Conservation (phyloP, 2,329 filamentous ascomycete species). For the Zelopaecilomyces penicillatus region DNA sequence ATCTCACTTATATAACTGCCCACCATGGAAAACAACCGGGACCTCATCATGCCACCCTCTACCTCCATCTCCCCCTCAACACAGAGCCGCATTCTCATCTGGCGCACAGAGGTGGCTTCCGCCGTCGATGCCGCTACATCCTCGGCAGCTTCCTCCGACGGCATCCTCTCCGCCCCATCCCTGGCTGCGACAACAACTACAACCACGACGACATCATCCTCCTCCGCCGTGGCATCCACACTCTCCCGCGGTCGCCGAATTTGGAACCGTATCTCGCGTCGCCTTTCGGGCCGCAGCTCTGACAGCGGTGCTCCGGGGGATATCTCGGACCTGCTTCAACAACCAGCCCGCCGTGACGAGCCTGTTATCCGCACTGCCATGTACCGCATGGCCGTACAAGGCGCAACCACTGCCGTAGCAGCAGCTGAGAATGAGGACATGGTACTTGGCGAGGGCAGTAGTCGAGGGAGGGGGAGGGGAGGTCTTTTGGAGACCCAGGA, state of each 20-base stretch:
- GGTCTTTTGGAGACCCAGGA: slow-evolving; percentile 28
- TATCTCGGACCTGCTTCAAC: too few relatives aligned
- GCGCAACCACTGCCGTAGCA: slow-evolving; percentile 11
- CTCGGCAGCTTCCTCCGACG: slow-evolving; percentile 21
- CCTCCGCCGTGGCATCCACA: slow-evolving; percentile 17
- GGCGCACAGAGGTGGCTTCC: slow-evolving; percentile 40
- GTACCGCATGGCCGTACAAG: slow-evolving; percentile 19
- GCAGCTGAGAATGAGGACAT: slow-evolving; percentile 14
- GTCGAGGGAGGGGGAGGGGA: slow-evolving; percentile 13
- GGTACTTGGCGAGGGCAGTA: slow-evolving; percentile 15
- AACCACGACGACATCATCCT: slow-evolving; percentile 22
- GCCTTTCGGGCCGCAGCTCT: slow-evolving; percentile 12
- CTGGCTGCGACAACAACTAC: slow-evolving; percentile 25
- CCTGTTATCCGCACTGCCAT: slow-evolving; percentile 23
- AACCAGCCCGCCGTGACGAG: slow-evolving; percentile 4
- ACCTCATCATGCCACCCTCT: slow-evolving; percentile 1
- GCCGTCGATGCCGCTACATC: slow-evolving; percentile 18
- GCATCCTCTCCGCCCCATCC: slow-evolving; percentile 21
- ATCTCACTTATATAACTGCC: not conserved
- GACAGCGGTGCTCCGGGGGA: not conserved
- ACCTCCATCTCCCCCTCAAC: slow-evolving; percentile 24
- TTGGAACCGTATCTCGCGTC: slow-evolving; percentile 15
- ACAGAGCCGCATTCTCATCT: slow-evolving; percentile 37
- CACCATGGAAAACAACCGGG: slow-evolving; percentile 3
- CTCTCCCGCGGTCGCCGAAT: slow-evolving; percentile 16